Base-by-base conservation (phyloP, 1,284 basidiomycete species). In the Anthracocystis walkeri region DNA sequence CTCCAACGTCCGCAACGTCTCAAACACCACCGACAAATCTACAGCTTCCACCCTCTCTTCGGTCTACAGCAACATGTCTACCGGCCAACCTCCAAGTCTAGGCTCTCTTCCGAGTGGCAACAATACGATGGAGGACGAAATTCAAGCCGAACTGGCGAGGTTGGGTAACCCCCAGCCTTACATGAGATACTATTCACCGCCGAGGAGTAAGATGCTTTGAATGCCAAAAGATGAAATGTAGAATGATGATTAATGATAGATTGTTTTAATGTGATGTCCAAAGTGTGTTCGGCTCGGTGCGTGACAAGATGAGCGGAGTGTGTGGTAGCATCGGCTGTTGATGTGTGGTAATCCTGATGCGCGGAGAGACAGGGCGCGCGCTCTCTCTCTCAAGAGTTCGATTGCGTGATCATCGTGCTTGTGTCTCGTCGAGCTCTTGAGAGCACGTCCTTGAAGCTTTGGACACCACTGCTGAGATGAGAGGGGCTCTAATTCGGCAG, bases 71-170 rank as follows among this genome's bases (percentile, higher is more conserved):
- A 56, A 27, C 45, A 51, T 41, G 11, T 72, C 69, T 11, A n/a
- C 57, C 8, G 58, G 52, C 45, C 58, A 50, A 1, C 71, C 71
- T 2, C 71, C 71, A 3, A 58, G 53, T 18, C 58, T 74, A 11
- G 65, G 71, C 49, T 65, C 71, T 14, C 31, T 74, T 4, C 58
- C 61, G 4, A 74, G 71, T 20, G 71, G 61, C 3, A 74, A 74
- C 46, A 68, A 74, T 31, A 74, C 71, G 3, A 74, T 74, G 71
- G 71, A 74, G 42, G 71, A 68, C 20, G 71, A 74, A 27, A 74
- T 74, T 31, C 71, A 74, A 38, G 71, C 71, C 18, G 71, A 74
- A 33, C 60, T 74, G 10, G 65, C 65, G 1, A 33, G 65, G 3
- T 27, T 74, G 27, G 71, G 71, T 18, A 74, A 74, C 29, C 65